Base-by-base conservation (phyloP, 2,329 filamentous ascomycete species). In the Rhinocladiella mackenziei region DNA sequence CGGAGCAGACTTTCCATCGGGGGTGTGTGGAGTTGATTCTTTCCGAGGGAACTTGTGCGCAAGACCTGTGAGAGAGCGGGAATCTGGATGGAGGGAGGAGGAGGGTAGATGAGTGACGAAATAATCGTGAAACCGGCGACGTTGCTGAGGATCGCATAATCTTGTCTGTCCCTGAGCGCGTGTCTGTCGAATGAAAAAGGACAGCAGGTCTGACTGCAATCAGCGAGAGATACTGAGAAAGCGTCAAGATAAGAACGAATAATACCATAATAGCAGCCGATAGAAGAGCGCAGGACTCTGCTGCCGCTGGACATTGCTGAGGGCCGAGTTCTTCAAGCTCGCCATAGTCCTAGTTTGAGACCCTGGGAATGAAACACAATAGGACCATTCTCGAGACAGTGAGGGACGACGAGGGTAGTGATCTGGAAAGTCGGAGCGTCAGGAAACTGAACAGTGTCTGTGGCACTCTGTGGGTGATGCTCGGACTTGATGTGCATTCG, bases 51-150 rank as follows among this genome's bases (percentile, higher is more conserved):
- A 78, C 64, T 92, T 89, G 65, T 95, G 89, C 56, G 87, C 84
- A 20, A 81, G 80, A 3, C 81, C 82, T 19, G 70, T 62, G 13
- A 75, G 68, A 15, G 73, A 69, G 43, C 81, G 75, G 25, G 86
- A 85, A 65, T 97, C 91, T 5, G 92, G 91, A 58, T 96, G 86
- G 32, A 95, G 76, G 3, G 89, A 96, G 10, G 89, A 94, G 13
- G 89, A 94, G 3, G 92, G 91, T 1, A 98, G 77, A 64, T 96
- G 88, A 6, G 92, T 95, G 48, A 97, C 87, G 65, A 98, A 98
- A 72, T 98, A 97, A 58, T 94, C 89, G 70, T 96, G 89, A 65
- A 97, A 97, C 51, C 67, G 65, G 35, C 78, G 76, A 39, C 67
- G 70, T 44, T 57, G 59, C 15, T 34, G 23, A 22, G 43, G 18